These are phyloP conservation scores for Scedosporium aurantiacum DNA, from an alignment of 2,329 filamentous ascomycete species.

Conservation along the genomic window DNA sequence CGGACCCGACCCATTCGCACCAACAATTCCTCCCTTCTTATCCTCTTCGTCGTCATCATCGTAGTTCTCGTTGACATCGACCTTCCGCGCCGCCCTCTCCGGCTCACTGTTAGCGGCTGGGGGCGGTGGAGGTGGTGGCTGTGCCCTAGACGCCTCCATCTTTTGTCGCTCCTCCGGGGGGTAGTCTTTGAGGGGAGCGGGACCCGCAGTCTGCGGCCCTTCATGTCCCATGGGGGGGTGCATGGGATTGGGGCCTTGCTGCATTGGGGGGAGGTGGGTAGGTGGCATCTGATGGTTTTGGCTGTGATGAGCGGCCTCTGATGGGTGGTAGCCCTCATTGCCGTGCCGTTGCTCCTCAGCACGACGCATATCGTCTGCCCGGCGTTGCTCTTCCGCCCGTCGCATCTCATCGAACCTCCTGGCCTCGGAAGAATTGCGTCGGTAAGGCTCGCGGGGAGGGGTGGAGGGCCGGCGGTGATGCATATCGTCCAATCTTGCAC, in stretches of 20 bases:
- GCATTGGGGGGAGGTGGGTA: slow-evolving; percentile 51
- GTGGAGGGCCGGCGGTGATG: slow-evolving; percentile 69
- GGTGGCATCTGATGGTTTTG: slow-evolving; percentile 47
- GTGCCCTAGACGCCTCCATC: slow-evolving; percentile 25
- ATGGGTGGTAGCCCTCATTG: slow-evolving; percentile 78
- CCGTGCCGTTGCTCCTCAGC: slow-evolving; percentile 55
- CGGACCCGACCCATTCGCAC: slow-evolving; percentile 25
- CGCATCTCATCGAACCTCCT: slow-evolving; percentile 55
- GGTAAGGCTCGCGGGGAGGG: slow-evolving; percentile 56
- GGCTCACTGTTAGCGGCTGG: slow-evolving; percentile 49
- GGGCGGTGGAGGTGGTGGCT: neutral
- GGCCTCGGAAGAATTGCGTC: slow-evolving; percentile 66
- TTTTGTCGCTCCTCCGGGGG: slow-evolving; percentile 46
- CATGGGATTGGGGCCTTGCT: slow-evolving; percentile 46
- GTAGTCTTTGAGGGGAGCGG: slow-evolving; percentile 38
- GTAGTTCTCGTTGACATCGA: slow-evolving; percentile 96
- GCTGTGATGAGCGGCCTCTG: slow-evolving; percentile 75
- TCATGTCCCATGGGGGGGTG: slow-evolving; percentile 38
- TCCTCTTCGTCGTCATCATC: slow-evolving; percentile 90
- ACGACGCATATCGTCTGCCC: slow-evolving; percentile 22
- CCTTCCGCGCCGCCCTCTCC: slow-evolving; percentile 73
- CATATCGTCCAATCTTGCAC: slow-evolving; percentile 76
- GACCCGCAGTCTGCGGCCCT: slow-evolving; percentile 27
- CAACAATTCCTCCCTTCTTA: slow-evolving; percentile 37
- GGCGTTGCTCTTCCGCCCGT: slow-evolving; percentile 43